Percentiles rank a stretch among this genome's conserved stretches.
Conservation (phyloP, 2,329 filamentous ascomycete species). For the Bipolaris gigantea region DNA sequence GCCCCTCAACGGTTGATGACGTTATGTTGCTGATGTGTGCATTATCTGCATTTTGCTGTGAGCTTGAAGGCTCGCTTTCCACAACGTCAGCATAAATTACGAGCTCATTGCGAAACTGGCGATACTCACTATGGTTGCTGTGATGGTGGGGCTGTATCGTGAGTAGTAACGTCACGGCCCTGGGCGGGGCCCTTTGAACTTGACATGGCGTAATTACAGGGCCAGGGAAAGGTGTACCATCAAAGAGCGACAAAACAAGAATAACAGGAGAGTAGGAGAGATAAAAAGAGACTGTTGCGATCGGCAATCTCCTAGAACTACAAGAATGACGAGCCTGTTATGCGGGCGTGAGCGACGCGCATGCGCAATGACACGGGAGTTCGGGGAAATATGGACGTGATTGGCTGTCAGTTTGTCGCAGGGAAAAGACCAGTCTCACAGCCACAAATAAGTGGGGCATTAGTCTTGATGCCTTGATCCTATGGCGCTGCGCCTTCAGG, state of each 20-base stretch:
- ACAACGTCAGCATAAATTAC: constrained; percentile 11
- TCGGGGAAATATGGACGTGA: constrained; percentile 8
- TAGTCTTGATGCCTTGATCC: not conserved
- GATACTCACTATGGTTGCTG: constrained; percentile 14
- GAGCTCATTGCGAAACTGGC: not conserved
- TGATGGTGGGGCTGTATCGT: constrained; percentile 25
- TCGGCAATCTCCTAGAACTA: not conserved
- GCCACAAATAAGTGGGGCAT: constrained; percentile 9
- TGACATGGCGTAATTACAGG: constrained; percentile 19
- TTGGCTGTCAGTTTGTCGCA: constrained; percentile 5
- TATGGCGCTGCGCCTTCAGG: not conserved
- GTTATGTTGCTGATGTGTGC: constrained; percentile 20
- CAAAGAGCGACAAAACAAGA: not conserved
- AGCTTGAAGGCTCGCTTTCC: constrained; percentile 15
- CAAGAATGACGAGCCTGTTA: constrained; percentile 8
- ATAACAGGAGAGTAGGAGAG: not conserved
- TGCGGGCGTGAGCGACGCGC: not conserved
- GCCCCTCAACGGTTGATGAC: constrained; percentile 19
- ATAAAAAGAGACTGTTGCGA: not conserved
- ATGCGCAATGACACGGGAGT: constrained; percentile 17
- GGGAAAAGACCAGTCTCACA: not conserved
- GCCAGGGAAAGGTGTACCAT: constrained; percentile 5
- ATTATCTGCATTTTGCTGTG: constrained; percentile 19
- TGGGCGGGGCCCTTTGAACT: constrained; percentile 22
- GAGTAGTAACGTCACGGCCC: constrained; percentile 18